phyloP scores from a whole-genome alignment of 2,329 filamentous ascomycete species.

The Berkeleyomyces basicola region DNA sequence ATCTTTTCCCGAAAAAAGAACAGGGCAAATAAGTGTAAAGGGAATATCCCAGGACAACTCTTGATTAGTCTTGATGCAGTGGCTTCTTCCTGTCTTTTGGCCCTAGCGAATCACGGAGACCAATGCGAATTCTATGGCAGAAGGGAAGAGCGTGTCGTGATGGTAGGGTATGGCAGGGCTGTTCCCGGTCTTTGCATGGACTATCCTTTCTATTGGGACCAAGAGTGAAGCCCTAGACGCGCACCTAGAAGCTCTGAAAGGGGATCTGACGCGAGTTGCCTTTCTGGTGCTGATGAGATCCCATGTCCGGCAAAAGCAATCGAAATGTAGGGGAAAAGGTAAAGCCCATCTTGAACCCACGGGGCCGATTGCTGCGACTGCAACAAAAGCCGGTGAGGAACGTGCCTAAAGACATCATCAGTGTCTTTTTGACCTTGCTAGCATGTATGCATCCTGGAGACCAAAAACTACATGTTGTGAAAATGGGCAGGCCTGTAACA shows the following conservation, averaged over 20 bases:
- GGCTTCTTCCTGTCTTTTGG: neutral
- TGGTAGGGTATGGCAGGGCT: neutral
- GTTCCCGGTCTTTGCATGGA: neutral
- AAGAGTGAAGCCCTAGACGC: neutral
- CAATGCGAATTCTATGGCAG: neutral
- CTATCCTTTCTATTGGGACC: slow-evolving; percentile 1
- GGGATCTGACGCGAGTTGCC: neutral
- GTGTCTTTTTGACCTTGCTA: neutral
- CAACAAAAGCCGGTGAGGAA: neutral
- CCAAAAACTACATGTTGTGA: neutral
- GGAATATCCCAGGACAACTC: neutral
- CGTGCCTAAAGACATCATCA: neutral
- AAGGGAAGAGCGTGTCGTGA: neutral
- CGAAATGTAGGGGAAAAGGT: neutral
- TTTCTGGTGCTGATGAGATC: neutral
- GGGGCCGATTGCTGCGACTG: neutral
- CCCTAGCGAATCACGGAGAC: neutral
- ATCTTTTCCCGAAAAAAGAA: neutral
- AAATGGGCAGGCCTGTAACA: neutral
- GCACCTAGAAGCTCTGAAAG: neutral
- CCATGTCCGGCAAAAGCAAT: neutral
- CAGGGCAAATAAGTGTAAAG: neutral
- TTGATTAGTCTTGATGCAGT: neutral
- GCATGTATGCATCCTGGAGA: neutral
- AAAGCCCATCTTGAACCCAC: neutral